Evolutionary conservation across 371 early-diverging fungal genomes (phyloP), one percentile per base, ranked within the genome.

Genomic region (Rhizomucor pusillus): DNA sequence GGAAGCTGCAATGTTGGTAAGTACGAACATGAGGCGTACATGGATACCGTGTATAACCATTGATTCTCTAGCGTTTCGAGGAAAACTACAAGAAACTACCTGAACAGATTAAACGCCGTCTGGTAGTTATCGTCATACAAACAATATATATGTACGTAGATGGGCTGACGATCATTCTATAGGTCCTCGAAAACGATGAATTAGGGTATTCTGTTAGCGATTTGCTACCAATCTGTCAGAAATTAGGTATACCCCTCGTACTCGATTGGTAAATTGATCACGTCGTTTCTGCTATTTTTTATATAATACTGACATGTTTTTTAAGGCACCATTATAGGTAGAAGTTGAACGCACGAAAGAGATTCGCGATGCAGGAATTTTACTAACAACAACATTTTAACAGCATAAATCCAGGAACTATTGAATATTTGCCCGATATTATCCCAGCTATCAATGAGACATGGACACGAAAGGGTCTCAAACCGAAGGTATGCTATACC

Each of bases 181-280:
- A 49, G 54, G 63, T 71, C 0, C 50, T 78, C 16, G 78, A 79
- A 47, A 79, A 79, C 22, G 78, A 79, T 56, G 80, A 78, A 54
- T 24, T 73, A 4, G 60, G 73, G 14, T 77, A 75, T 48, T 66
- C 67, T 6, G 78, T 79, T 0, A 57, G 63, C 20, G 78, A 79
- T 35, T 45, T 79, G 10, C 56, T 79, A 29, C 77, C 77, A 4
- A 52, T 72, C 11, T 77, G 79, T 52, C 59, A 77, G 56, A 67
- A 62, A 23, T 52, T 77, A 6, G 40, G 34, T 14, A 62, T 79
- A 11, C 79, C 79, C 39, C 29, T 79, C 18, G 79, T 79, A 0
- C 56, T 79, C 19, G 79, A 79, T 29, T 77, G 77, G 77, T 75
- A 66, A 41, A 54, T 47, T 41, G 2, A 34, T 13, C 24, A 49